Evolutionary conservation across 1,284 basidiomycete species (phyloP).

Genomic region (Fomitopsis palustris): DNA sequence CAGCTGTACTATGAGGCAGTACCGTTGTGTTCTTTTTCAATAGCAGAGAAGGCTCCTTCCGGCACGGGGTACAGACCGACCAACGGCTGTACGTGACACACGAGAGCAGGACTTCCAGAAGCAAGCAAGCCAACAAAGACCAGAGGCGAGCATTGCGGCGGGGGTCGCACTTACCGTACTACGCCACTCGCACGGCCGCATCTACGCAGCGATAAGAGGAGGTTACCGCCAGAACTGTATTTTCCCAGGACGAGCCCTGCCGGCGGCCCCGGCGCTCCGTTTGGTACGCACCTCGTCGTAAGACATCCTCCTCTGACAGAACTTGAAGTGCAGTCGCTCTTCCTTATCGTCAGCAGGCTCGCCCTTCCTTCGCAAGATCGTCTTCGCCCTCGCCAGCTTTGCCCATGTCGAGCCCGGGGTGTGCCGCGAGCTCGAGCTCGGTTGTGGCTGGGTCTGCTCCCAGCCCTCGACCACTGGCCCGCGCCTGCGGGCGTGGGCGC

Average conservation of each 20-base stretch:
- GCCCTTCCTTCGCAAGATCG: conserved; percentile 43
- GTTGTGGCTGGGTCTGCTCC: conserved; percentile 25
- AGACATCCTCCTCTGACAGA: conserved; percentile 61
- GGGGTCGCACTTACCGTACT: not conserved
- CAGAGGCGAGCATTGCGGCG: too few species aligned
- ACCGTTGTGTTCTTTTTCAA: too few species aligned
- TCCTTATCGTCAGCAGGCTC: conserved; percentile 51
- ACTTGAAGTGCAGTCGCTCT: conserved; percentile 60
- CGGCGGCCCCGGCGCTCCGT: conserved; percentile 1
- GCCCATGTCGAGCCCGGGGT: conserved; percentile 36
- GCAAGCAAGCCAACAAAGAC: too few species aligned
- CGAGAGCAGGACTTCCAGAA: too few species aligned
- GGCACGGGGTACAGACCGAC: too few species aligned
- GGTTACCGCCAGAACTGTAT: not conserved
- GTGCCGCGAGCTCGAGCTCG: conserved; percentile 30
- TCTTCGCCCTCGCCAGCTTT: conserved; percentile 44
- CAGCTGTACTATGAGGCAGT: too few species aligned
- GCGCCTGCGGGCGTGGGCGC: conserved; percentile 23
- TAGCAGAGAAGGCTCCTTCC: too few species aligned
- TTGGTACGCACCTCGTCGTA: conserved; percentile 52
- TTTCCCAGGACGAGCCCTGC: not conserved
- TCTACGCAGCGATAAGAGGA: not conserved
- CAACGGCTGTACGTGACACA: too few species aligned
- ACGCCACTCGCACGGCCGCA: not conserved
- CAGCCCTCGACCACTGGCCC: conserved; percentile 23